Percentiles rank a stretch among this genome's conserved stretches.
Conservation (phyloP, 495 filamentous ascomycete species). For the Hamigera avellanea region DNA sequence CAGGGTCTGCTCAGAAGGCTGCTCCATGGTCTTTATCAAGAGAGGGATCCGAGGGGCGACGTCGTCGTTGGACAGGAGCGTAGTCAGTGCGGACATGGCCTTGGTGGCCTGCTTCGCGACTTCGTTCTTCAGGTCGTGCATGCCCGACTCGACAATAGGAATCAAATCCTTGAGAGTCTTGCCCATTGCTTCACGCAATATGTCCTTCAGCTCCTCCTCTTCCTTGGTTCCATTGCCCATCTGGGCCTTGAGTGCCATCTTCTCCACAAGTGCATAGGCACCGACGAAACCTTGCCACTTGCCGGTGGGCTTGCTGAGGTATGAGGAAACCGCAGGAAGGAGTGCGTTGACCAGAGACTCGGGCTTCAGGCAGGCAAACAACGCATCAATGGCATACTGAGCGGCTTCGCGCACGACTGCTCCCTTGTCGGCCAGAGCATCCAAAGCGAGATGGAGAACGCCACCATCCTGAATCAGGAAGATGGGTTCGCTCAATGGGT, state of each 20-base stretch:
- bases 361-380: slow-evolving; percentile 65
- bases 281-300: slow-evolving; percentile 96
- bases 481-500: slow-evolving; percentile 67
- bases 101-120: slow-evolving; percentile 80
- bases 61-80: slow-evolving; percentile 92
- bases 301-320: slow-evolving; percentile 66
- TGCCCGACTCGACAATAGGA: slow-evolving; percentile 80
- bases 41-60: slow-evolving; percentile 87
- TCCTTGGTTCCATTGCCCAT: slow-evolving; percentile 68
- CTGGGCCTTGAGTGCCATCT: slow-evolving; percentile 88
- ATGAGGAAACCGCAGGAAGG: slow-evolving; percentile 57
- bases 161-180: slow-evolving; percentile 83
- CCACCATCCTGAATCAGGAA: slow-evolving; percentile 72
- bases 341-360: slow-evolving; percentile 75
- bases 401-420: slow-evolving; percentile 79
- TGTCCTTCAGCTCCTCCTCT: slow-evolving; percentile 71
- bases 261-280: slow-evolving; percentile 68
- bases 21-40: slow-evolving; percentile 88
- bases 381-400: slow-evolving; percentile 85
- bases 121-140: slow-evolving; percentile 92
- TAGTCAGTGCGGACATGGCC: slow-evolving; percentile 83
- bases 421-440: slow-evolving; percentile 84
- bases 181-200: slow-evolving; percentile 85
- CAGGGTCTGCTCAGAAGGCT: slow-evolving; percentile 77
- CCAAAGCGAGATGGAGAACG: slow-evolving; percentile 60